phyloP scores from a whole-genome alignment of 2,329 filamentous ascomycete species.

The Diaporthe ilicicola region DNA sequence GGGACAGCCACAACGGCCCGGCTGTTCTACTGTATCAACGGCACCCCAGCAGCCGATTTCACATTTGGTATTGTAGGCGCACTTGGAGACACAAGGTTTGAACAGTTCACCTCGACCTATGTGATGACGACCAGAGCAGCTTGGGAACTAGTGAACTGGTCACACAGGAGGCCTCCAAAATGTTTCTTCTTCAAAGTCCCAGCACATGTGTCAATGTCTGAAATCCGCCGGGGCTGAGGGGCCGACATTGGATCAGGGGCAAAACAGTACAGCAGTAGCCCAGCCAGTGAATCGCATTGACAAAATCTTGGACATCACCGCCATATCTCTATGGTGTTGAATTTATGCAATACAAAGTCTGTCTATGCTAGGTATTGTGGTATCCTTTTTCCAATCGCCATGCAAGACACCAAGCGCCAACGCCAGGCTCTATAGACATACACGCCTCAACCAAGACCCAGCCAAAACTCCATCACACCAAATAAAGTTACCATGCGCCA shows the following conservation, averaged over 20 bases:
- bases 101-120: too few relatives aligned
- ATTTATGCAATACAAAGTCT: constrained; percentile 18
- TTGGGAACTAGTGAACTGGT: too few relatives aligned
- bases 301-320: not conserved
- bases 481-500: not conserved
- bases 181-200: not conserved
- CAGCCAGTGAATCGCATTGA: not conserved
- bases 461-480: constrained; percentile 1
- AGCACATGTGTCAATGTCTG: not conserved
- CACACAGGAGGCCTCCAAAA: not conserved
- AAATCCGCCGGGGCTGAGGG: not conserved
- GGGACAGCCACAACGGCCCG: not conserved
- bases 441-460: not conserved
- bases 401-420: constrained; percentile 25
- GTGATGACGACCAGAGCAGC: too few relatives aligned
- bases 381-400: constrained; percentile 12
- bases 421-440: not conserved
- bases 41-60: not conserved
- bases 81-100: too few relatives aligned
- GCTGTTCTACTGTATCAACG: not conserved
- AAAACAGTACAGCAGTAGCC: not conserved
- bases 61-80: not conserved
- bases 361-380: constrained; percentile 23
- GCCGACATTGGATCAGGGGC: not conserved
- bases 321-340: not conserved